These are phyloP conservation scores for Lactifluus pinguis DNA, from an alignment of 768 basidiomycete genomes.

Conservation along the genomic window DNA sequence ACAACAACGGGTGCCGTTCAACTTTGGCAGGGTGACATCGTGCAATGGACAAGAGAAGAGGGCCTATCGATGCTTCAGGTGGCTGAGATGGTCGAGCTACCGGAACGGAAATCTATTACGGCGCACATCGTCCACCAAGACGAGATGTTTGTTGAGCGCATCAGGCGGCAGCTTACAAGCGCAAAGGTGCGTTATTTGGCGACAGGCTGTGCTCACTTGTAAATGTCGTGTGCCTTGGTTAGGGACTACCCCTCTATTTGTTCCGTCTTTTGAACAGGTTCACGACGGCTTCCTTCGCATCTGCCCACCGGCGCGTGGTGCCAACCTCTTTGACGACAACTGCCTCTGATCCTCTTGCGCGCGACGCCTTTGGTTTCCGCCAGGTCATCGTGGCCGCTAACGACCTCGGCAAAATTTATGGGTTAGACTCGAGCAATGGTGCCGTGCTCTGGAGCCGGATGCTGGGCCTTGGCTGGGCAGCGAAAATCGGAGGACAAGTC, in stretches of 20 bases:
- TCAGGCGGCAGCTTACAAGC: constrained; percentile 50
- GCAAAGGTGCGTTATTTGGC: constrained; percentile 40
- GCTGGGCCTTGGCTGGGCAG: constrained; percentile 64
- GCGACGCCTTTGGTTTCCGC: constrained; percentile 81
- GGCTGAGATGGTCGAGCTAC: constrained; percentile 71
- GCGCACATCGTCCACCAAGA: constrained; percentile 26
- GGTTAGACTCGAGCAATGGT: constrained; percentile 73
- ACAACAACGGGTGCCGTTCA: constrained; percentile 74
- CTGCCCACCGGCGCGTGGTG: constrained; percentile 32
- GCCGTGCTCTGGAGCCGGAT: constrained; percentile 71
- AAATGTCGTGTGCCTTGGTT: neutral
- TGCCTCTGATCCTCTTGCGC: constrained; percentile 34
- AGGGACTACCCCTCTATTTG: constrained; percentile 68
- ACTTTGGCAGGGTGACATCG: constrained; percentile 52
- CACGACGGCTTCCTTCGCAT: constrained; percentile 55
- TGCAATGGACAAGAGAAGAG: constrained; percentile 79
- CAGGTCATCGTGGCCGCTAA: constrained; percentile 75
- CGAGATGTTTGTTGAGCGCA: constrained; percentile 43
- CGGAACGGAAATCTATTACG: constrained; percentile 42
- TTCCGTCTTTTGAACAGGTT: constrained; percentile 62
- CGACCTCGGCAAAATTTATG: constrained; percentile 65
- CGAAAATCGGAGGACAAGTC: constrained; percentile 44
- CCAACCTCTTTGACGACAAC: constrained; percentile 28
- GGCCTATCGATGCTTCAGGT: constrained; percentile 53
- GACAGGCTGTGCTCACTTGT: neutral